Evolutionary conservation across 2,329 filamentous ascomycete genomes (phyloP), one percentile per base, ranked within the genome.

Genomic region (Plectosphaerella plurivora): DNA sequence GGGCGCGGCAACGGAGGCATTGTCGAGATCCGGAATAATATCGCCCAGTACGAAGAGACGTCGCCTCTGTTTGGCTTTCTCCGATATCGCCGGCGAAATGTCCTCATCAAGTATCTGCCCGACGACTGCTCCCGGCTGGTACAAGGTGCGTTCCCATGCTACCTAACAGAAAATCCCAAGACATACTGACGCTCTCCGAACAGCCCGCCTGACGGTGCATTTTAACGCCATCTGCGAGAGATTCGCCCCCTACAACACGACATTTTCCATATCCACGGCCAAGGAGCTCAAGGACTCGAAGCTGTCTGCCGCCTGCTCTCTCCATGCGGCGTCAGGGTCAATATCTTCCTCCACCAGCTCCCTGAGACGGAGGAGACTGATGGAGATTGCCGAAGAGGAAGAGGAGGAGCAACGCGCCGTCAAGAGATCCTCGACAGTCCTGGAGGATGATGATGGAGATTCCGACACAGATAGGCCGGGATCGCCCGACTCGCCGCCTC

Each of bases 381-480:
- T 93, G 73, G 93, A 96, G 72, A 97, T 97, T 66, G 86, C 88
- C n/a, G 94, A 97, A 71, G 89, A 94, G 72, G 89, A 87, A 51
- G 91, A 95, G 64, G 91, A 96, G 62, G 83, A 86, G 54, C 74
- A 78, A 54, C 71, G 81, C 57, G 75, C 82, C 25, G 73, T 71
- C 42, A 86, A 84, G 62, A 74, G 82, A 51, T 77, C 85, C 61
- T 84, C 79, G 2, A 69, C 79, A 8, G 73, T 77, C 7, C 70
- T 73, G 18, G 75, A 79, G 63, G 71, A 81, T 60, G 68, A 70
- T 47, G 52, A 60, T 50, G 53, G 61, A 11, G 49, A 51, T 28
- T 48, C 54, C 33, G 61, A 61, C 48, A 61, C 60, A 28, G 60
- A 63, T 16, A 57, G 62, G 5, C 57, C 65, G 24, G 60, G 64